Base-by-base conservation (phyloP, 2,329 filamentous ascomycete genomes). In the Sclerotinia borealis region DNA sequence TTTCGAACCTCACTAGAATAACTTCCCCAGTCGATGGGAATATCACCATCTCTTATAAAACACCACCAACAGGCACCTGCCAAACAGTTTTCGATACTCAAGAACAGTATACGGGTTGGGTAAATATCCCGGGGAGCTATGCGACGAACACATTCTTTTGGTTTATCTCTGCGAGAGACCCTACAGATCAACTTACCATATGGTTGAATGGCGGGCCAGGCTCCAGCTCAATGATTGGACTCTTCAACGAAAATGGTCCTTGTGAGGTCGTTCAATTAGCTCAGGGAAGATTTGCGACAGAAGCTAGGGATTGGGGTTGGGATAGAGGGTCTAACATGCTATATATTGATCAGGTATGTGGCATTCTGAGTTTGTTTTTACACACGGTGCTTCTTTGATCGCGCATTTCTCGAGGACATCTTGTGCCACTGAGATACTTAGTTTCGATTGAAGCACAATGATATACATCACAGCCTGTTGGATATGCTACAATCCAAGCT, bases 71-170 rank as follows among this genome's bases (percentile, higher is more conserved):
- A 9, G 85, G 83, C 51, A 86, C 82, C 15, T 91, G 89, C 74
- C 81, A 78, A 52, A 90, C 88, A 1, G 83, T 83, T 9, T 89
- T 89, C 70, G 72, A 79, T 50, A 79, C 78, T 1, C 88, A 91
- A 74, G 82, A 86, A 73, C 88, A 91, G 73, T 89, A 87, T 71
- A 84, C 86, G 4, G 88, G 88, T 70, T 90, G 89, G 81, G 84
- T 91, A 63, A 81, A 77, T 60, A 75, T 90, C 6, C 84, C 85
- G 6, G 85, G 79, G 50, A 75, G 77, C 34, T 83, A 79, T 68
- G 75, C 79, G 22, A 81, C 81, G 49, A 84, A 77, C 63, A 77
- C 74, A 29, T 80, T 80, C 72, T 80, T 80, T 72, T 80, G 78
- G 78, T 80, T 80, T 65, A 76, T 80, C 67, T 76, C 76, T 61